Percentiles rank a stretch among this genome's conserved stretches.
These are phyloP conservation scores for Globisporangium parvum DNA, from an alignment of 352 stramenopile genomes.

Conservation along the genomic window DNA sequence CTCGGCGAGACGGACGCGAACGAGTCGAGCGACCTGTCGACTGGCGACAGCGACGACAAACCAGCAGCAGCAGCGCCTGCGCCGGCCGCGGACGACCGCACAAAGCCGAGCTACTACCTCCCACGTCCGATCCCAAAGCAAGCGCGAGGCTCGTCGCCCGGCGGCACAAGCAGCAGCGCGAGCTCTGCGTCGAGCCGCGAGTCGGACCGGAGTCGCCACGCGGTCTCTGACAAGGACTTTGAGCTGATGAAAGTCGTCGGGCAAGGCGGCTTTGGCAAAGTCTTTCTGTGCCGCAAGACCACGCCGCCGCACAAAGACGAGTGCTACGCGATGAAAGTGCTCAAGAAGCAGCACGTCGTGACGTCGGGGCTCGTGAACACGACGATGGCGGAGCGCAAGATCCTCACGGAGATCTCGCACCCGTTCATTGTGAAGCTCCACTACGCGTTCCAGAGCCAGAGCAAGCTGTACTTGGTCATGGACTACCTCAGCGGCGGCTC, in stretches of 20 bases:
- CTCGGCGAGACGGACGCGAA: slow-evolving; percentile 78
- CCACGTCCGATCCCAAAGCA: slow-evolving; percentile 61
- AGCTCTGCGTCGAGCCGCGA: slow-evolving; percentile 11
- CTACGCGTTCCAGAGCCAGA: slow-evolving; percentile 93
- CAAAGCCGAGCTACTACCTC: slow-evolving; percentile 76
- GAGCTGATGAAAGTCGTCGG: slow-evolving; percentile 97
- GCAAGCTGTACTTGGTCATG: slow-evolving; percentile 92
- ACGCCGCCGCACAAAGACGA: slow-evolving; percentile 84
- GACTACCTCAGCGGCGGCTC: slow-evolving; percentile 91
- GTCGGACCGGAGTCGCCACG: slow-evolving; percentile 21
- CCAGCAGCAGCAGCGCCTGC: slow-evolving; percentile 11
- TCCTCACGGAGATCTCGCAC: slow-evolving; percentile 89
- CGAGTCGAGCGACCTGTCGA: slow-evolving; percentile 66
- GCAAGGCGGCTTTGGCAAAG: slow-evolving; percentile 96
- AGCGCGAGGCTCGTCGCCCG: slow-evolving; percentile 15
- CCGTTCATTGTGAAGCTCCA: slow-evolving; percentile 93
- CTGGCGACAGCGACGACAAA: slow-evolving; percentile 47
- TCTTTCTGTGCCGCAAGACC: slow-evolving; percentile 96
- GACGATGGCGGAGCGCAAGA: slow-evolving; percentile 90
- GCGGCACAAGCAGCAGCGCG: slow-evolving; percentile 10
- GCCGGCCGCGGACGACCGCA: slow-evolving; percentile 25
- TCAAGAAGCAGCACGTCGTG: slow-evolving; percentile 91
- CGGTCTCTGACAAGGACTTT: slow-evolving; percentile 90
- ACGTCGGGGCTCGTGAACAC: slow-evolving; percentile 91
- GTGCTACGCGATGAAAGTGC: slow-evolving; percentile 98